Percentiles rank a stretch among this genome's conserved stretches.
phyloP scores from a whole-genome alignment of 2,329 filamentous ascomycete genomes.

The Tolypocladium guangdongense region DNA sequence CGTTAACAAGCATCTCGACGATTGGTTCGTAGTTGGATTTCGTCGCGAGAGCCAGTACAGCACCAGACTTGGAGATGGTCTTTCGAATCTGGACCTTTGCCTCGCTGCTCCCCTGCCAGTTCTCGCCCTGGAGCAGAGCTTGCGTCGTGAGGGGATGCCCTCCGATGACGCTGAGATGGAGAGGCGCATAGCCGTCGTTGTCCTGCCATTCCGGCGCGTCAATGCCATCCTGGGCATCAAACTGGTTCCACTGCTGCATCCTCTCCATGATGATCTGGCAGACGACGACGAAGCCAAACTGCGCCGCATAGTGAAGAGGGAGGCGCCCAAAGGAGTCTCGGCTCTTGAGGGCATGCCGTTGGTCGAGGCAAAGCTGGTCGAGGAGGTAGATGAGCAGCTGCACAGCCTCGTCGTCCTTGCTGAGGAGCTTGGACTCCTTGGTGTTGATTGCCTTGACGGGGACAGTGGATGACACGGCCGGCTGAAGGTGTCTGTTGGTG shows the following conservation, averaged over 20 bases:
- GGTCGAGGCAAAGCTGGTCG: constrained; percentile 54
- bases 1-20: constrained; percentile 77
- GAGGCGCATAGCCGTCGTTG: constrained; percentile 75
- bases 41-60: constrained; percentile 77
- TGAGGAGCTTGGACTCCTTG: constrained; percentile 56
- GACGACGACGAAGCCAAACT: constrained; percentile 88
- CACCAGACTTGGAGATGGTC: constrained; percentile 69
- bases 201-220: constrained; percentile 88
- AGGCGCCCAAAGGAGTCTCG: constrained; percentile 73
- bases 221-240: constrained; percentile 74
- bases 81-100: constrained; percentile 55
- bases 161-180: constrained; percentile 86
- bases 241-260: constrained; percentile 83
- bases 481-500: constrained; percentile 65
- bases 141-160: constrained; percentile 82
- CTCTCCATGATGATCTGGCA: constrained; percentile 78
- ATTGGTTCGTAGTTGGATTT: constrained; percentile 80
- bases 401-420: constrained; percentile 64
- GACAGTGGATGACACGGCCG: constrained; percentile 57
- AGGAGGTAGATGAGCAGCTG: constrained; percentile 54
- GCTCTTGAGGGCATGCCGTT: constrained; percentile 55
- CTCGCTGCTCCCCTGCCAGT: constrained; percentile 55
- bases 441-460: constrained; percentile 49
- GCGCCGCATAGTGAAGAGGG: constrained; percentile 85
- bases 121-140: constrained; percentile 68